Conservation (phyloP, 495 filamentous ascomycete species). For the Trichoderma asperelloides region DNA sequence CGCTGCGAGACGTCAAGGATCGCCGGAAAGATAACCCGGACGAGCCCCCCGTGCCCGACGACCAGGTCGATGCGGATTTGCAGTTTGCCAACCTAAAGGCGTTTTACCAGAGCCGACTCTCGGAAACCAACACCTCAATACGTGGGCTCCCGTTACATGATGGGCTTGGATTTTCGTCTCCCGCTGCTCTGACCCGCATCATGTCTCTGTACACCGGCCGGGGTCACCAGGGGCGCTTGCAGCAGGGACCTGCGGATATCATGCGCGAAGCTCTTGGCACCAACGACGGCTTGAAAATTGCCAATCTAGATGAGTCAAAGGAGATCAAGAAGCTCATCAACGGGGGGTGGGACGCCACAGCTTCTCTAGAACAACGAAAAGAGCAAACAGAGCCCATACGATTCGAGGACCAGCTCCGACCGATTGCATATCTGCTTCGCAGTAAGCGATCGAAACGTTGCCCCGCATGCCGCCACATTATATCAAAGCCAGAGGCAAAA, state of each 20-base stretch:
- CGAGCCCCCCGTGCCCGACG: slow-evolving; percentile 1
- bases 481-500: slow-evolving; percentile 90
- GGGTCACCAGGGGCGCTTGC: slow-evolving; percentile 33
- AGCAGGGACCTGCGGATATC: slow-evolving; percentile 36
- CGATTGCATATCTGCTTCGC: slow-evolving; percentile 68
- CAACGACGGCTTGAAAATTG: slow-evolving; percentile 58
- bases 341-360: slow-evolving; percentile 34
- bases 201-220: slow-evolving; percentile 73
- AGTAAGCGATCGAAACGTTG: slow-evolving; percentile 93
- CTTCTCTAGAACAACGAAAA: slow-evolving; percentile 24
- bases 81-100: slow-evolving; percentile 51
- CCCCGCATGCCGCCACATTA: slow-evolving; percentile 84
- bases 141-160: slow-evolving; percentile 45
- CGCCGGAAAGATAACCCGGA: slow-evolving; percentile 29
- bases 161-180: slow-evolving; percentile 60
- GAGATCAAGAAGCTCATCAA: slow-evolving; percentile 37
- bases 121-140: slow-evolving; percentile 39
- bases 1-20: slow-evolving; percentile 34
- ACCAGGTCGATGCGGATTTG: slow-evolving; percentile 31
- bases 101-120: slow-evolving; percentile 67
- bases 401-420: slow-evolving; percentile 62
- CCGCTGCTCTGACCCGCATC: slow-evolving; percentile 71
- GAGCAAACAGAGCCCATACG: slow-evolving; percentile 38
- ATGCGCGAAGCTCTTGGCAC: slow-evolving; percentile 71
- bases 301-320: slow-evolving; percentile 41